Evolutionary conservation across 768 basidiomycete genomes (phyloP).

Genomic region (Wakefieldia striispora): DNA sequence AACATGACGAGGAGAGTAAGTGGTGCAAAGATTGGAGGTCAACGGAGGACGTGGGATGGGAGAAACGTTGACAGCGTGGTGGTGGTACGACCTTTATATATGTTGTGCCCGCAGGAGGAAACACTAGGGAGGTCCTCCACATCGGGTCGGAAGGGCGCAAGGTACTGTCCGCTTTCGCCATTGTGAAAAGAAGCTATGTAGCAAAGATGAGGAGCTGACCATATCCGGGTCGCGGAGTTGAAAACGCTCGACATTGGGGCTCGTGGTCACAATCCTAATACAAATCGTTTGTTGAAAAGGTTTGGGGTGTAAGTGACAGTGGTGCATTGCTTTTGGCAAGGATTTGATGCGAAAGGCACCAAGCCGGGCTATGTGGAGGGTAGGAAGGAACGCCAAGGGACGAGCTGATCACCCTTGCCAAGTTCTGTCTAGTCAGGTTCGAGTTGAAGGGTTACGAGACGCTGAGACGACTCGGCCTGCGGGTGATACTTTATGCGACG

Average conservation of each 20-base stretch:
- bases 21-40: too few relatives aligned
- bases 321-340: neutral
- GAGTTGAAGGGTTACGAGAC: conserved; percentile 1
- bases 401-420: neutral
- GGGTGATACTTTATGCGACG: conserved; percentile 10
- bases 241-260: conserved; percentile 10
- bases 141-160: conserved; percentile 26
- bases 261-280: neutral
- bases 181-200: conserved; percentile 25
- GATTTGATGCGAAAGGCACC: conserved; percentile 9
- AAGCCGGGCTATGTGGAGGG: conserved; percentile 7
- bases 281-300: conserved; percentile 9
- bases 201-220: conserved; percentile 22
- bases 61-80: neutral
- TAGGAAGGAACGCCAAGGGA: conserved; percentile 4
- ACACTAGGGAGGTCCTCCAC: conserved; percentile 20
- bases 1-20: conserved; percentile 14
- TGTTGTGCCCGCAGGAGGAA: conserved; percentile 19
- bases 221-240: conserved; percentile 32
- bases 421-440: neutral
- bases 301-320: neutral
- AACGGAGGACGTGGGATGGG: conserved; percentile 9
- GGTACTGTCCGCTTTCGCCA: conserved; percentile 18
- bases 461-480: neutral
- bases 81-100: conserved; percentile 16